These are phyloP conservation scores for Trichoderma sp. DNA, from an alignment of 2,329 filamentous ascomycete genomes.

Conservation along the genomic window DNA sequence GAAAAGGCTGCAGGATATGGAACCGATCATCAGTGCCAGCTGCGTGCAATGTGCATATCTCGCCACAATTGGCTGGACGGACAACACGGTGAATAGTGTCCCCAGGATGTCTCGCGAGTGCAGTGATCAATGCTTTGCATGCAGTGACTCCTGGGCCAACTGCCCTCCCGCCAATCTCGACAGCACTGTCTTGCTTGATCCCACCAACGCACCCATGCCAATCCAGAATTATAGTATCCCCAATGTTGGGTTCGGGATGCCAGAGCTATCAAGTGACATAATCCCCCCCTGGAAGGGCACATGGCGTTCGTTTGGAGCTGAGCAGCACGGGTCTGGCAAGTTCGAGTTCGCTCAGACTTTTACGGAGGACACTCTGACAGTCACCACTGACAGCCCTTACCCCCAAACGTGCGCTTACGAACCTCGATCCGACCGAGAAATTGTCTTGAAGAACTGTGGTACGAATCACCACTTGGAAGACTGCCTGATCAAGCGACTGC, in stretches of 20 bases:
- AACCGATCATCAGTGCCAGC: not conserved
- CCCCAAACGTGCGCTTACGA: not conserved
- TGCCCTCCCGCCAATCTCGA: not conserved
- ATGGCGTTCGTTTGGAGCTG: not conserved
- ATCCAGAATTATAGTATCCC: not conserved
- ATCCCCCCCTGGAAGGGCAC: not conserved
- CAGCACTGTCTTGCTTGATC: not conserved
- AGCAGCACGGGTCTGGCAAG: not conserved
- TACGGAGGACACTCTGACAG: not conserved
- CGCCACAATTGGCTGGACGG: not conserved
- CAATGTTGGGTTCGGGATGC: too few species aligned
- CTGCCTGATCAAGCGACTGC: not conserved
- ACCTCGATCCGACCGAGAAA: too few species aligned
- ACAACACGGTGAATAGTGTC: not conserved
- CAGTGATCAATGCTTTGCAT: not conserved
- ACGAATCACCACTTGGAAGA: too few species aligned
- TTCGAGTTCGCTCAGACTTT: not conserved
- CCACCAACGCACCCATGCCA: not conserved
- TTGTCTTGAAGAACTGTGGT: too few species aligned
- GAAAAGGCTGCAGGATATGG: not conserved
- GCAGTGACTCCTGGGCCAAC: not conserved
- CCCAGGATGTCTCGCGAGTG: not conserved
- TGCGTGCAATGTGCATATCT: not conserved
- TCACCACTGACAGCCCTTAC: not conserved
- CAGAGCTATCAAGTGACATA: not conserved